A percentile compares a stretch with the other conserved stretches of the same genome.
These are phyloP conservation scores for Skeletonema costatum DNA, from an alignment of 108 stramenopile genomes.

Conservation along the genomic window DNA sequence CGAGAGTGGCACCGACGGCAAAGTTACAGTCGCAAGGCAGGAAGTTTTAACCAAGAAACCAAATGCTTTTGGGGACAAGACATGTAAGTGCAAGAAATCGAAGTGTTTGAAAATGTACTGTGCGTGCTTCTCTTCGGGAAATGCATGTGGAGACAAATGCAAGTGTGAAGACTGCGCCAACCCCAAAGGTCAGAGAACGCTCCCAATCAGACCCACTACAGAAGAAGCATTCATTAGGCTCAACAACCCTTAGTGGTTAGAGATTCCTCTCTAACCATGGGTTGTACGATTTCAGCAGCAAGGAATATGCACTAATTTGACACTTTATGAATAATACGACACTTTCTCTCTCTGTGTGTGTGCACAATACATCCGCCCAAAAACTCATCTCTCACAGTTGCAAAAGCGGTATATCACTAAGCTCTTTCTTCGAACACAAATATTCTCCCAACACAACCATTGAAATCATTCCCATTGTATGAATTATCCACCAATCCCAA, in stretches of 20 bases:
- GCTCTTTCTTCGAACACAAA: slow-evolving; percentile 72
- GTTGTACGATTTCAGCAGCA: too few relatives aligned
- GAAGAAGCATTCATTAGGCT: neutral
- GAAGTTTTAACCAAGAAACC: slow-evolving; percentile 5
- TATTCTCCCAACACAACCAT: slow-evolving; percentile 88
- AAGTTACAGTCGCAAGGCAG: slow-evolving; percentile 17
- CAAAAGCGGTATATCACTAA: slow-evolving; percentile 83
- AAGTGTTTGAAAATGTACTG: slow-evolving; percentile 73
- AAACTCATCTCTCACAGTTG: slow-evolving; percentile 11
- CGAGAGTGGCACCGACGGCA: slow-evolving; percentile 15
- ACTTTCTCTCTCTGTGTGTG: neutral
- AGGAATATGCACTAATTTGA: too few relatives aligned
- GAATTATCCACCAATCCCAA: slow-evolving; percentile 87
- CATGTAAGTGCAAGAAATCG: slow-evolving; percentile 61
- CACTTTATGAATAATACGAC: too few relatives aligned
- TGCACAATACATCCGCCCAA: neutral
- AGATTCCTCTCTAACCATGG: too few relatives aligned
- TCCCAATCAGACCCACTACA: neutral
- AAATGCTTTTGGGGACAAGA: slow-evolving; percentile 20
- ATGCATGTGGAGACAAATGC: slow-evolving; percentile 54
- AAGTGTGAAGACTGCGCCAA: slow-evolving; percentile 66
- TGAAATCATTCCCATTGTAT: slow-evolving; percentile 67
- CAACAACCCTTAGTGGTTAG: too few relatives aligned
- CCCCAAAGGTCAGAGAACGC: neutral
- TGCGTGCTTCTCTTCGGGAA: slow-evolving; percentile 67